phyloP scores from a whole-genome alignment of 345 rosid genomes.

The Cardamine chenopodiifolia region DNA sequence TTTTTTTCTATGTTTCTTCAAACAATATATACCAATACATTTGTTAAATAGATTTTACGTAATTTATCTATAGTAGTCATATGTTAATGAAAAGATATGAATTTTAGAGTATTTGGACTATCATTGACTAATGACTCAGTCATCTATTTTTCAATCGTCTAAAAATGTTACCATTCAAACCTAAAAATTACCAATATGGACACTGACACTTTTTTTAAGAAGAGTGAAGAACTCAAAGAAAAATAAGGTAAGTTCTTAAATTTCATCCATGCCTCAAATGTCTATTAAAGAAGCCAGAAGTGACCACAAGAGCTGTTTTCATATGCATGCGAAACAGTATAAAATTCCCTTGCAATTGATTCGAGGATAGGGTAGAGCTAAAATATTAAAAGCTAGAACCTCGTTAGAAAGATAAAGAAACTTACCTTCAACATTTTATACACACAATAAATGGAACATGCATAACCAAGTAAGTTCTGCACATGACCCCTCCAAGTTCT shows the following conservation, averaged over 20 bases:
- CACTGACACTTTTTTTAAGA: background rate
- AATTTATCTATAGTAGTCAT: too few species aligned
- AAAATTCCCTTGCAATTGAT: background rate
- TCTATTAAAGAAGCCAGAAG: background rate
- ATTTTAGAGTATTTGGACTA: constrained; percentile 8
- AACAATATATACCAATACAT: too few species aligned
- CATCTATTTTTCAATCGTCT: constrained; percentile 2
- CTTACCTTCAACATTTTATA: constrained; percentile 97
- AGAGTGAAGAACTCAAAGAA: background rate
- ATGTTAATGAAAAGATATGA: too few species aligned
- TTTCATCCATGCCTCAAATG: background rate
- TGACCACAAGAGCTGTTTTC: background rate
- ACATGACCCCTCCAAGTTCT: constrained; percentile 96
- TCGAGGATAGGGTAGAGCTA: constrained; percentile 1
- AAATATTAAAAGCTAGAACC: background rate
- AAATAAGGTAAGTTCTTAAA: background rate
- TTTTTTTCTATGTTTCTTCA: too few species aligned
- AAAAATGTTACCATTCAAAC: background rate
- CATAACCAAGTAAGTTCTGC: constrained; percentile 97
- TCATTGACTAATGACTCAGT: constrained; percentile 3
- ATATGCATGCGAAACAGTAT: constrained; percentile 11
- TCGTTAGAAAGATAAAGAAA: constrained; percentile 2
- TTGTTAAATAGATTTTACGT: too few species aligned
- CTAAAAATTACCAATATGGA: constrained; percentile 2
- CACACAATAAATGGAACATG: constrained; percentile 87